These are phyloP conservation scores for Diaporthe batatas DNA, from an alignment of 2,329 filamentous ascomycete species.

Conservation along the genomic window DNA sequence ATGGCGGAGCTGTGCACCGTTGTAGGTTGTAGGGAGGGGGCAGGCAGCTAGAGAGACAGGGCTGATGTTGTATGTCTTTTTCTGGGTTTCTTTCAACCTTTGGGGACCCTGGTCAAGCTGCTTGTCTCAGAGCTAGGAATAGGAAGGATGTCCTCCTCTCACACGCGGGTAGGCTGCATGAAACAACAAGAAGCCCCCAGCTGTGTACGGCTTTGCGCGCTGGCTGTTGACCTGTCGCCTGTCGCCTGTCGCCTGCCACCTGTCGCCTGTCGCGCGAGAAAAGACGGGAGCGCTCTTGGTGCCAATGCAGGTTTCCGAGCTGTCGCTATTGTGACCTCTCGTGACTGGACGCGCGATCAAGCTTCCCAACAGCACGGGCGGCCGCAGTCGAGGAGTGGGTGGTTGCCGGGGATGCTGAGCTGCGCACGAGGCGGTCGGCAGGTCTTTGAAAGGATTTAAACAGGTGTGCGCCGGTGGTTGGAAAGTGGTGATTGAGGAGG, in stretches of 20 bases:
- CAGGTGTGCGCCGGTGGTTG: neutral
- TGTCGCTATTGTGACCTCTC: neutral
- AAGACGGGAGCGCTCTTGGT: constrained; percentile 15
- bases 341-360: constrained; percentile 6
- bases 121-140: constrained; percentile 35
- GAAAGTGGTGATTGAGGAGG: neutral
- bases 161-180: constrained; percentile 38
- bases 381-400: constrained; percentile 4
- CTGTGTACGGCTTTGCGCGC: constrained; percentile 36
- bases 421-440: constrained; percentile 11
- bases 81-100: constrained; percentile 15
- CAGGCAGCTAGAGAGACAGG: neutral
- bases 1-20: neutral
- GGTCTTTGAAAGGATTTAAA: neutral
- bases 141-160: constrained; percentile 12
- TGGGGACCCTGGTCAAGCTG: constrained; percentile 4
- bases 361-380: neutral
- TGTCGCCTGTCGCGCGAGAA: constrained; percentile 18
- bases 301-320: constrained; percentile 28
- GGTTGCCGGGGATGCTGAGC: neutral
- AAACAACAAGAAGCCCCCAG: constrained; percentile 32
- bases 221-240: neutral
- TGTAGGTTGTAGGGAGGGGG: neutral
- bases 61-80: neutral
- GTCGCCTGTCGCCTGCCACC: constrained; percentile 23